phyloP scores from a whole-genome alignment of 352 stramenopile genomes.

The Aphanomyces euteiches region DNA sequence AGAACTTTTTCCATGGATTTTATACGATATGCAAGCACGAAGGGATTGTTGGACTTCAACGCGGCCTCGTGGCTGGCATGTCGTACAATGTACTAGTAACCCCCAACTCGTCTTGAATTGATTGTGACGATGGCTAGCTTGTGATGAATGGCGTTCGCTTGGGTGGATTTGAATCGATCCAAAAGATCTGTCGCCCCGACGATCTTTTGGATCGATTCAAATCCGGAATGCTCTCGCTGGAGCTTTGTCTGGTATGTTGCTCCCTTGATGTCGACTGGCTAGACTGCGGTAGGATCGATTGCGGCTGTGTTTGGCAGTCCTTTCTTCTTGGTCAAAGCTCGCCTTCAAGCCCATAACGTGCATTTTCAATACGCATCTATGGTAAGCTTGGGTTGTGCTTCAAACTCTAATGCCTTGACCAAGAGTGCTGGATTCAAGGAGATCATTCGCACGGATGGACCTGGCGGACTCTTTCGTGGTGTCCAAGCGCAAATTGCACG shows the following conservation, averaged over 20 bases:
- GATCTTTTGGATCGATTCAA: constrained; percentile 69
- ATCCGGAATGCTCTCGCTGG: constrained; percentile 74
- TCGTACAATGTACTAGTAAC: constrained; percentile 60
- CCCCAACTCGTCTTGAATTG: neutral
- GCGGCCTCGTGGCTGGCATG: constrained; percentile 69
- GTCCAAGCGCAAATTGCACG: constrained; percentile 65
- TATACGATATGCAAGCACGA: constrained; percentile 77
- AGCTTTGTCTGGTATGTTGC: constrained; percentile 50
- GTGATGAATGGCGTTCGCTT: constrained; percentile 79
- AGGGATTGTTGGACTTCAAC: constrained; percentile 70
- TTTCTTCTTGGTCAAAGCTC: constrained; percentile 83
- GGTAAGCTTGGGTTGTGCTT: constrained; percentile 37
- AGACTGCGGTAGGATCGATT: constrained; percentile 34
- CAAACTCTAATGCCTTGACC: too few species aligned
- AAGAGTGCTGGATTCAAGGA: constrained; percentile 70
- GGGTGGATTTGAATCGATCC: constrained; percentile 71
- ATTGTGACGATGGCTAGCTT: constrained; percentile 33
- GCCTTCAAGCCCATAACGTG: constrained; percentile 76
- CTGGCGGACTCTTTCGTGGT: constrained; percentile 65
- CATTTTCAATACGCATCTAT: constrained; percentile 80
- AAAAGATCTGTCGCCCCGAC: constrained; percentile 74
- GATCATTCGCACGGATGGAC: constrained; percentile 62
- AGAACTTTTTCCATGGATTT: constrained; percentile 82
- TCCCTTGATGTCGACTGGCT: neutral
- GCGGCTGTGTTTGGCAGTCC: constrained; percentile 74